These are phyloP conservation scores for Paramecium tetraurelia DNA, from an alignment of 73 alveolate genomes.

Conservation along the genomic window DNA sequence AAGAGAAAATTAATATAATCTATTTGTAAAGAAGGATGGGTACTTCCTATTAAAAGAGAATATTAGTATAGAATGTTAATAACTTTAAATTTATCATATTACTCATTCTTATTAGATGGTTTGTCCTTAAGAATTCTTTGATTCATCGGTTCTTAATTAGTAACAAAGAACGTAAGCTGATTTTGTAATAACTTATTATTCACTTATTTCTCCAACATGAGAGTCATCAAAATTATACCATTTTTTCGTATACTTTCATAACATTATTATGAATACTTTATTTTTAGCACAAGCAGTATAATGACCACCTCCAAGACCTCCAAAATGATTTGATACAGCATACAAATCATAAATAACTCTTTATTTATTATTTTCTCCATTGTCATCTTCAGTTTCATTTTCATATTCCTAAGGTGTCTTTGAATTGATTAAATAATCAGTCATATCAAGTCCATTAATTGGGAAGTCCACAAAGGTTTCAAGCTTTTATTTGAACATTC, in stretches of 20 bases:
- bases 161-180: constrained; percentile 5
- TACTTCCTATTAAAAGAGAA: not conserved
- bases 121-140: not conserved
- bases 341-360: constrained; percentile 69
- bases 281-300: constrained; percentile 78
- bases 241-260: not conserved
- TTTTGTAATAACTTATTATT: not conserved
- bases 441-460: constrained; percentile 58
- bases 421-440: constrained; percentile 59
- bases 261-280: not conserved
- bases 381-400: constrained; percentile 51
- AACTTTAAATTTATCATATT: not conserved
- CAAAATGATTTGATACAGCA: constrained; percentile 77
- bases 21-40: not conserved
- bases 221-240: constrained; percentile 47
- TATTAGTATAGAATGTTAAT: not conserved
- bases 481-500: constrained; percentile 67
- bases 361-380: not conserved
- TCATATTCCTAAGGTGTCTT: constrained; percentile 49
- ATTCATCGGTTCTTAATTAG: not conserved
- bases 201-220: not conserved
- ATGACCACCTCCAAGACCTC: constrained; percentile 81
- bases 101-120: not conserved
- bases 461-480: constrained; percentile 78
- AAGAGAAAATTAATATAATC: not conserved